Conservation (phyloP, 2,329 filamentous ascomycete genomes). For the Cryoendolithus antarcticus region DNA sequence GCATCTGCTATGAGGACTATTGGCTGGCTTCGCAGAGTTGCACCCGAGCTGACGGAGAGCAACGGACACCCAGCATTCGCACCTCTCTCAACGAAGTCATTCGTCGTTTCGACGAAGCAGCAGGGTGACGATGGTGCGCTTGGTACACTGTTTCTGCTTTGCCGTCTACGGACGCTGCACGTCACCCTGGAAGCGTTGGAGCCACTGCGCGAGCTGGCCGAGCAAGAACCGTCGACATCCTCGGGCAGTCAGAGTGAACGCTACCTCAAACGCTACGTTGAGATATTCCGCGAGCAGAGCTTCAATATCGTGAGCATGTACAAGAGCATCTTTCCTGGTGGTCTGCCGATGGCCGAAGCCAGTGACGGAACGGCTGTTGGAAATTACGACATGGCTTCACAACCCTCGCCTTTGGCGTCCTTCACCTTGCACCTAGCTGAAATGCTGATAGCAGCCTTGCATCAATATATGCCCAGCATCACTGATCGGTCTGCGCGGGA, state of each 20-base stretch:
- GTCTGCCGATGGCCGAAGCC: conserved; percentile 29
- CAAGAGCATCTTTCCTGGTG: conserved; percentile 68
- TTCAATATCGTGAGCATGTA: conserved; percentile 94
- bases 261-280: conserved; percentile 88
- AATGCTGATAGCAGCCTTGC: conserved; percentile 65
- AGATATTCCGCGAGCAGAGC: conserved; percentile 94
- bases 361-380: conserved; percentile 5
- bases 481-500: conserved; percentile 69
- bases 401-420: conserved; percentile 63
- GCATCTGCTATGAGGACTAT: conserved; percentile 83
- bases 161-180: conserved; percentile 67
- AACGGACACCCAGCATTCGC: conserved; percentile 14
- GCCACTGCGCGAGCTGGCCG: conserved; percentile 75
- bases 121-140: conserved; percentile 49
- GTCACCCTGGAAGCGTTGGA: conserved; percentile 71
- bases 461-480: conserved; percentile 67
- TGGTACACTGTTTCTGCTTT: conserved; percentile 76
- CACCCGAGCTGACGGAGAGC: conserved; percentile 58
- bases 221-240: conserved; percentile 56
- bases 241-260: conserved; percentile 87
- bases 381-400: background rate
- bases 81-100: conserved; percentile 20
- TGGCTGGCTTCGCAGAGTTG: conserved; percentile 76
- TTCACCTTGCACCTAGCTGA: conserved; percentile 80
- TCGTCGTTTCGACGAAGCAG: conserved; percentile 14